These are phyloP conservation scores for Jackrogersella multiformis DNA, from an alignment of 495 filamentous ascomycete genomes.

Conservation along the genomic window DNA sequence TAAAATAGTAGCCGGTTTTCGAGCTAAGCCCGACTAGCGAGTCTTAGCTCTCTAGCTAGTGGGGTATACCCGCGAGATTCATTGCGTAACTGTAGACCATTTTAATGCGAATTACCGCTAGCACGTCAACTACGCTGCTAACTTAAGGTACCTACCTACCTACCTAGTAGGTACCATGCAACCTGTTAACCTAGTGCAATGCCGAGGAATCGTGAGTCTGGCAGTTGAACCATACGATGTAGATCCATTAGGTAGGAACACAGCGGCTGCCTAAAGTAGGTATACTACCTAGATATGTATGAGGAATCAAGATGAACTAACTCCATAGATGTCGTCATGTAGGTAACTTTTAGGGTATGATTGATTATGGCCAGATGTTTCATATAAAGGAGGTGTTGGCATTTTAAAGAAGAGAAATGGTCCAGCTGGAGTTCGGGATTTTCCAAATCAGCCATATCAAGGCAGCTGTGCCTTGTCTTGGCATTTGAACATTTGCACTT, in stretches of 20 bases:
- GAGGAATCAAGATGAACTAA: neutral
- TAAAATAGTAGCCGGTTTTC: constrained; percentile 9
- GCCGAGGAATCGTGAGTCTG: no score
- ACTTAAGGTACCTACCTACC: no score
- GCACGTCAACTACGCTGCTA: no score
- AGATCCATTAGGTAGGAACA: no score
- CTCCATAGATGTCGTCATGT: constrained; percentile 10
- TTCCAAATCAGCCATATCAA: constrained; percentile 6
- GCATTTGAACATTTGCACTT: neutral
- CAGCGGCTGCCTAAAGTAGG: neutral
- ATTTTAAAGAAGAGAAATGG: neutral
- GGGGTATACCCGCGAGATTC: neutral
- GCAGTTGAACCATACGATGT: no score
- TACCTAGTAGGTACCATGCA: no score
- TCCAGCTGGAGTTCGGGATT: constrained; percentile 9
- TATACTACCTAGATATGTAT: no score
- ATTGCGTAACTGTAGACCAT: neutral
- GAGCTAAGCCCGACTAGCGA: constrained; percentile 2
- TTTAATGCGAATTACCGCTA: neutral
- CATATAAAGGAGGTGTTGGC: neutral
- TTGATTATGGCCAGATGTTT: neutral
- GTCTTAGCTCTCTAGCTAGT: neutral
- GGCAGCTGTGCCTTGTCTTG: neutral
- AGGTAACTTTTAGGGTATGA: neutral
- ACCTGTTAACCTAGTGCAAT: no score